Base-by-base conservation (phyloP, 1,139 yeast species). In the Diutina neorugosa region DNA sequence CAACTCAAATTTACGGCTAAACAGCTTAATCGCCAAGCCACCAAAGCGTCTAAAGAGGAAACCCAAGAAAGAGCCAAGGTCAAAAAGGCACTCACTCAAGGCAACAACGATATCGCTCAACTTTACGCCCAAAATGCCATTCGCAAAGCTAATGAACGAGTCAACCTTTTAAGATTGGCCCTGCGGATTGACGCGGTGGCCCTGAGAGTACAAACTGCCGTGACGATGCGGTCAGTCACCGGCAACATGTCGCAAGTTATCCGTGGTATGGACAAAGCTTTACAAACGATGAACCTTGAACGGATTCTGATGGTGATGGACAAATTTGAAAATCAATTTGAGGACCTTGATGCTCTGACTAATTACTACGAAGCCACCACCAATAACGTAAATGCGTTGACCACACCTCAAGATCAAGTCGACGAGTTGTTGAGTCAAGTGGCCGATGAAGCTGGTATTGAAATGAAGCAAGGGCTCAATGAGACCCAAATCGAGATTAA, bases 361-460 rank as follows among this genome's bases (percentile, higher is more conserved):
- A 87, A 90, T 60, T 94, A 93, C 65, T 93, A 93, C 66, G 98
- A 94, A 65, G 80, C 82, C 51, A 93, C 95, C 54, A 90, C 98
- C 6, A 84, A 85, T 57, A 87, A 84, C 56, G 90, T 95, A 51
- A 89, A 87, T 62, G 97, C 97, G 0, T 77, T 87, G 57, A 78
- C 86, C 27, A 88, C 95, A 4, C 98, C 98, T 11, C 96, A 90
- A 64, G 98, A 93, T 56, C 96, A 91, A 60, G 98, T 94, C 34
- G 98, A 93, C 66, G 80, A 86, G 56, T 74, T 94, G 63, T 80
- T 94, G 87, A 90, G 78, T 63, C 91, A 88, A 67, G 93, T 94
- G 40, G 98, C 98, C 0, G 99, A 94, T 65, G 98, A 93, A 66
- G 97, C 97, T 1, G 98, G 98, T 2, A 74, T 94, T 52, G 98